These are phyloP conservation scores for Ceratocystis smalleyi DNA, from an alignment of 2,329 filamentous ascomycete species.

Conservation along the genomic window DNA sequence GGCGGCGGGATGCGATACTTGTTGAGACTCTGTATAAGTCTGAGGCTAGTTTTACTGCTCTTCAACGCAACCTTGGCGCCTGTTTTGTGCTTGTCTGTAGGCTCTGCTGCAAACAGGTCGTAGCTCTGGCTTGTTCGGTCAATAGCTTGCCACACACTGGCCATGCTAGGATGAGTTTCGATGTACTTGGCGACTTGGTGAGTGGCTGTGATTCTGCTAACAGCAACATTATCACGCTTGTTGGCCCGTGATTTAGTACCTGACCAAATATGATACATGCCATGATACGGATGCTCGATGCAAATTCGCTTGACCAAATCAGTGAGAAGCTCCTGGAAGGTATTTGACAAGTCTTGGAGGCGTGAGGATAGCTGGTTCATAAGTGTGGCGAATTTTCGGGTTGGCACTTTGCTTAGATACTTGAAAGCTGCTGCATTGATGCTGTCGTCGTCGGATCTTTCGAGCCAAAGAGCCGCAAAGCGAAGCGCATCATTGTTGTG, in stretches of 20 bases:
- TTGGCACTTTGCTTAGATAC: conserved; percentile 60
- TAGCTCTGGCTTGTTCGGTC: conserved; percentile 57
- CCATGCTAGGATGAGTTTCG: conserved; percentile 34
- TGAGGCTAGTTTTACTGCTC: conserved; percentile 46
- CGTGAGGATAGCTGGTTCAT: conserved; percentile 97
- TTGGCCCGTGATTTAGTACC: conserved; percentile 54
- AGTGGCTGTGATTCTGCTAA: conserved; percentile 60
- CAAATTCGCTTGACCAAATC: conserved; percentile 70
- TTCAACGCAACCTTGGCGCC: conserved; percentile 49
- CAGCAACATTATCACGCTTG: conserved; percentile 56
- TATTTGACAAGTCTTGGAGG: conserved; percentile 51
- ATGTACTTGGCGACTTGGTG: conserved; percentile 50
- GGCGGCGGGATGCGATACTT: conserved; percentile 67
- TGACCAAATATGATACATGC: conserved; percentile 93
- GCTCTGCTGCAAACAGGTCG: conserved; percentile 48
- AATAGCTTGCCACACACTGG: conserved; percentile 51
- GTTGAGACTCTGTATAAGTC: conserved; percentile 46
- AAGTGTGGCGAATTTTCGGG: conserved; percentile 76
- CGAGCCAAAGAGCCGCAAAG: conserved; percentile 88
- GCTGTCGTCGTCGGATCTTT: conserved; percentile 58
- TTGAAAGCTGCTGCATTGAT: conserved; percentile 64
- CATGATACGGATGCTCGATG: conserved; percentile 84
- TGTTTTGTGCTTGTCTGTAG: conserved; percentile 50
- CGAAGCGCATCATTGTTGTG: conserved; percentile 81
- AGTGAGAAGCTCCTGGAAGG: conserved; percentile 65